Evolutionary conservation across 2,329 filamentous ascomycete species (phyloP), one percentile per base, ranked within the genome.

Genomic region (Ophiocordyceps unilateralis): DNA sequence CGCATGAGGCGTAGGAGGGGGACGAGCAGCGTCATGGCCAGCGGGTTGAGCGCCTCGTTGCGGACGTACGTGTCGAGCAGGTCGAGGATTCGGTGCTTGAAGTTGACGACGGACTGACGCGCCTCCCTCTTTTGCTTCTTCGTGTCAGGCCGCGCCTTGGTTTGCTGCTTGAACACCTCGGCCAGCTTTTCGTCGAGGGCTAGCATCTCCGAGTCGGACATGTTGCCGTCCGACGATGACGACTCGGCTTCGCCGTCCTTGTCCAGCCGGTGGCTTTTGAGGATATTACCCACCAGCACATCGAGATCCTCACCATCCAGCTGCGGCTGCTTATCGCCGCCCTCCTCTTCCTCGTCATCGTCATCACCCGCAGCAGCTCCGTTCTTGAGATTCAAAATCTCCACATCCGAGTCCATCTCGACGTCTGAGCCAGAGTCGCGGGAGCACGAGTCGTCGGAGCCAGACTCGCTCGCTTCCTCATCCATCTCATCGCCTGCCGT

Each of bases 151-250:
- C 66, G 67, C 17, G 53, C 51, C 58, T 85, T 80, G 49, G 74
- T 76, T 41, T 80, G 78, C 50, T 88, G 79, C 50, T 79, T 78
- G 69, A 96, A 93, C 47, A 95, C 85, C 48, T 84, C 83, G 41
- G 79, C 76, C 4, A 98, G 75, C 55, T 89, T 81, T 11, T 74
- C 74, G 53, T 96, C 89, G 15, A 96, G 68, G 4, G 79, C 79
- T 63, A 94, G 79, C 91, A 96, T 96, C 57, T 94, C 82, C 17
- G 89, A 87, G 62, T 96, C 89, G 47, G 86, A 82, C 87, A 98
- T 94, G 60, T 94, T 85, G 3, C 74, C 78, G 46, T 82, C 81
- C 10, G 72, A 72, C 24, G 76, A 76, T 1, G 69, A 72, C 1
- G 67, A 67, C 3, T 72, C 70, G 2, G 70, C 71, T 1, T 70